Evolutionary conservation across 306 rosid genomes (phyloP).

Genomic region (Cucumis sativus): Cucumber_9930_V3 NC_026660.2:20126501-20127000

Average conservation of each 20-base stretch:
- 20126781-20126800: conserved; percentile 32
- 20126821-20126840: conserved; percentile 95
- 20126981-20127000: conserved; percentile 62
- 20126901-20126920: conserved; percentile 60
- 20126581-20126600: too few species aligned
- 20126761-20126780: not conserved
- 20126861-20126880: conserved; percentile 77
- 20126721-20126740: not conserved
- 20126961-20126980: conserved; percentile 66
- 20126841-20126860: conserved; percentile 63
- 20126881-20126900: conserved; percentile 89
- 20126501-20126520: too few species aligned
- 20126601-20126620: too few species aligned
- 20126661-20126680: not conserved
- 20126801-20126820: conserved; percentile 79
- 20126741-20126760: not conserved
- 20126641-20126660: not conserved
- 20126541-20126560: too few species aligned
- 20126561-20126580: too few species aligned
- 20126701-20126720: not conserved
- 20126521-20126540: too few species aligned
- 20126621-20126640: not conserved
- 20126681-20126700: not conserved
- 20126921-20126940: conserved; percentile 81
- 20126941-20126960: conserved; percentile 83